Evolutionary conservation across 2,329 filamentous ascomycete genomes (phyloP), one percentile per base, ranked within the genome.

Genomic region (Dothistroma pini): DNA sequence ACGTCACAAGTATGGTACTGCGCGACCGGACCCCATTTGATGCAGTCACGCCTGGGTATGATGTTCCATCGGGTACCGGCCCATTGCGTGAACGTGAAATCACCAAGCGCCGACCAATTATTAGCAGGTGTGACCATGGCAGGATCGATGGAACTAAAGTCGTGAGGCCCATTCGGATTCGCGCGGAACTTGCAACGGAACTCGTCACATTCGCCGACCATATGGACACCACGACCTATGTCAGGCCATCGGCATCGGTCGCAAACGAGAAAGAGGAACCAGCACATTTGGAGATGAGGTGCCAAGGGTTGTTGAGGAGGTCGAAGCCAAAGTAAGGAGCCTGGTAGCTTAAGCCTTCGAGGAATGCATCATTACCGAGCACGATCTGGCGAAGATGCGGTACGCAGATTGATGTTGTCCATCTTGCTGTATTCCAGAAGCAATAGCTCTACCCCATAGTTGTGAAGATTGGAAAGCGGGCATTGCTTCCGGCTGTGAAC

Each of bases 201-300:
- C 14, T 47, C 35, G n/a, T 63, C 35, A 49, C 63, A 63, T 47
- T 63, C 48, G 48, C 53, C 38, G 19, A 52, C 61, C 34, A 47
- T 32, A 10, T 54, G 53, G 25, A 61, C 22, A 31, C 57, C 48
- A 25, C 47, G 10, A 21, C 31, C 41, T 21, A 57, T 61, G 11
- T 58, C 56, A 21, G 63, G 63, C 57, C 54, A 65, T 19, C 58
- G 58, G 35, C 61, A 65, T 34, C 52, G 44, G 44, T 64, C 62
- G 59, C 59, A 66, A 41, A 56, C 25, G 16, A 49, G 56, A 38
- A 62, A 64, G 44, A 62, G 59, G 53, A 62, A 52, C 59, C 59
- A 62, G 60, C 63, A 66, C 63, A 66, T 62, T 32, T 53, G 5
- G n/a, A 35, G 9, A 31, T 50, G 32, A n/a, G 14, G 50, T 53